Base-by-base conservation (phyloP, 2,329 filamentous ascomycete species). In the Ophiocordyceps unilateralis region DNA sequence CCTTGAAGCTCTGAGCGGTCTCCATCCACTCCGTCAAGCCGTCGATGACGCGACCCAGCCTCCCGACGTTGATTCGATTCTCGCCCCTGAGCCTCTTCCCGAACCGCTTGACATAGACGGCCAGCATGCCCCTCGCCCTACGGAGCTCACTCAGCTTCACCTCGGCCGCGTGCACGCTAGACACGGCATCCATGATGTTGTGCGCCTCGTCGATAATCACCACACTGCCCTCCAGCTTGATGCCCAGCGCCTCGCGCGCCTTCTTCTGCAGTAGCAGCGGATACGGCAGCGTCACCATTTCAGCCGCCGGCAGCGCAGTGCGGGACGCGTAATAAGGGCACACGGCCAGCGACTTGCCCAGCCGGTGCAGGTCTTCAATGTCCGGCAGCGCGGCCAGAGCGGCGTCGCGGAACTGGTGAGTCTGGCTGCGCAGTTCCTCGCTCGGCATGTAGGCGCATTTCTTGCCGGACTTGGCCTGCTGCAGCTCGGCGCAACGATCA, bases 131-230 rank as follows among this genome's bases (percentile, higher is more conserved):
- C 43, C 84, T 74, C 3, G 82, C 84, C 45, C 73, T 71, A 41
- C 75, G 75, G 17, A 96, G 65, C 48, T 95, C 87, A 22, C 66
- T 65, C 4, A 93, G 65, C 2, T 75, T 76, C 19, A 96, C 71
- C 30, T 83, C 76, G 0, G 85, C 76, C 0, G 88, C 88, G 57
- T 95, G 79, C 28, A 94, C 91, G 39, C 79, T 81, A 15, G 85
- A 76, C 39, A 98, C 85, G 0, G 89, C 87, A 58, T 95, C 88
- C 81, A 95, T 94, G 42, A 98, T 74, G 55, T 98, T 98, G 58
- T 98, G 91, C 0, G 91, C 91, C 65, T 98, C 91, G 51, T 98
- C 91, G 40, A 98, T 84, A 22, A 98, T 83, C n/a, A 98, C 78
- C 0, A 98, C 70, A 54, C 93, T 91, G 5, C 79, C 78, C 52